Percentiles rank a stretch among this genome's conserved stretches.
Conservation (phyloP, 257 asterid genomes). For the Schizonepeta tenuifolia region DNA sequence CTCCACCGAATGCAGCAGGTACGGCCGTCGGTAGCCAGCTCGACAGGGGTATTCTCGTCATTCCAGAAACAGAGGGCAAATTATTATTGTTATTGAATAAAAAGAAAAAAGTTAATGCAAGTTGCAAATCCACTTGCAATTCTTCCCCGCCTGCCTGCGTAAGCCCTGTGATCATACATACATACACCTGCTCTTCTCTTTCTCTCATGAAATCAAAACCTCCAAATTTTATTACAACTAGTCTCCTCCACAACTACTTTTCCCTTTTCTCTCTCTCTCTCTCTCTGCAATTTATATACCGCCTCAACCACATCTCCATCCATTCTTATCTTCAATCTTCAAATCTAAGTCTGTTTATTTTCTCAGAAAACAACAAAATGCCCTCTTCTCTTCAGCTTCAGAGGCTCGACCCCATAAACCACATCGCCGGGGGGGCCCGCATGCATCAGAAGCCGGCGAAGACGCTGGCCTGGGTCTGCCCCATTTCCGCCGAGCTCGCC, state of each 20-base stretch:
- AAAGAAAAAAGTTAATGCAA: conserved; percentile 50
- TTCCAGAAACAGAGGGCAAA: too few relatives aligned
- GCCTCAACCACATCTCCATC: conserved; percentile 1
- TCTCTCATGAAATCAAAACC: conserved; percentile 32
- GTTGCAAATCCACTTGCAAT: conserved; percentile 73
- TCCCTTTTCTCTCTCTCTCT: conserved; percentile 20
- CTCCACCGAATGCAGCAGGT: too few relatives aligned
- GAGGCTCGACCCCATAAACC: conserved; percentile 43
- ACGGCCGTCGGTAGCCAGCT: too few relatives aligned
- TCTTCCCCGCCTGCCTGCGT: conserved; percentile 14
- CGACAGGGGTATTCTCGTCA: too few relatives aligned
- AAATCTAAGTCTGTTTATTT: too few relatives aligned
- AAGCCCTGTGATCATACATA: conserved; percentile 14
- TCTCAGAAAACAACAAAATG: conserved; percentile 32
- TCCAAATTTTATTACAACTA: conserved; percentile 45
- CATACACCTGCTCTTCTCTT: conserved; percentile 1
- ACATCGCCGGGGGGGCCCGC: conserved; percentile 24
- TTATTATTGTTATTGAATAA: too few relatives aligned
- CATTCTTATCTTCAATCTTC: background rate
- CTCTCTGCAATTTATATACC: conserved; percentile 22
- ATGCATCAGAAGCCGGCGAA: conserved; percentile 42
- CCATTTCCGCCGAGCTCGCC: conserved; percentile 36
- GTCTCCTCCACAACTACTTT: conserved; percentile 14
- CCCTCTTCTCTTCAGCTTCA: conserved; percentile 69
- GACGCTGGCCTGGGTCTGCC: conserved; percentile 45